Evolutionary conservation across 2,329 filamentous ascomycete genomes (phyloP).

Genomic region (Arthrobotrys conoides): DNA sequence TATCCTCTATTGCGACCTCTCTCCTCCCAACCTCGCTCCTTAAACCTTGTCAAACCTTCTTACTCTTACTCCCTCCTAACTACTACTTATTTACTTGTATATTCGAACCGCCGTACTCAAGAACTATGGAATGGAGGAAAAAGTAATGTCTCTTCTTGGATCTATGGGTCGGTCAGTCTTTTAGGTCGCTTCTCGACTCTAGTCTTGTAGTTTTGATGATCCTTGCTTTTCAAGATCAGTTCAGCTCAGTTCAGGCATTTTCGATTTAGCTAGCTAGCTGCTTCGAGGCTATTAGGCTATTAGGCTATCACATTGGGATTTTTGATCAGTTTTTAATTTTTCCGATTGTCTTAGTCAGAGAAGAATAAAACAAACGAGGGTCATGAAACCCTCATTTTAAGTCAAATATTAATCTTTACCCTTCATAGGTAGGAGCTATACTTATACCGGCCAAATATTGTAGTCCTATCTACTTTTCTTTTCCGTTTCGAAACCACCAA

Average conservation of each 20-base stretch:
- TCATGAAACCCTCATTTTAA: constrained; percentile 7
- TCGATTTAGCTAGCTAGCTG: neutral
- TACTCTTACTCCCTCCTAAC: constrained; percentile 7
- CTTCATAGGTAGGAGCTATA: neutral
- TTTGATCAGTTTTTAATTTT: too few species aligned
- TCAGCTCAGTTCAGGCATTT: neutral
- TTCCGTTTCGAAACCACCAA: neutral
- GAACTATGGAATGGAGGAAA: constrained; percentile 18
- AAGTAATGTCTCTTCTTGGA: constrained; percentile 38
- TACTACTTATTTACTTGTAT: too few species aligned
- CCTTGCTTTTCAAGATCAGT: neutral
- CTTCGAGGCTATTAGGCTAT: neutral
- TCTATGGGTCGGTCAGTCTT: neutral
- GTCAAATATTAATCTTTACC: neutral
- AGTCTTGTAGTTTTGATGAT: neutral
- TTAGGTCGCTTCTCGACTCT: neutral
- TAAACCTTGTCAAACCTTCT: constrained; percentile 14
- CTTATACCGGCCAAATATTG: neutral
- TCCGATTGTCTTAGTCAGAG: neutral
- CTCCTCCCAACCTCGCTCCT: constrained; percentile 19
- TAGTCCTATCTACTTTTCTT: neutral
- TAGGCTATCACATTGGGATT: too few species aligned
- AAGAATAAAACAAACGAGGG: neutral
- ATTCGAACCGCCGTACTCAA: constrained; percentile 6
- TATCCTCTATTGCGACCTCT: constrained; percentile 2